Evolutionary conservation across 495 filamentous ascomycete genomes (phyloP), one percentile per base, ranked within the genome.

Genomic region (Cercophora samala): DNA sequence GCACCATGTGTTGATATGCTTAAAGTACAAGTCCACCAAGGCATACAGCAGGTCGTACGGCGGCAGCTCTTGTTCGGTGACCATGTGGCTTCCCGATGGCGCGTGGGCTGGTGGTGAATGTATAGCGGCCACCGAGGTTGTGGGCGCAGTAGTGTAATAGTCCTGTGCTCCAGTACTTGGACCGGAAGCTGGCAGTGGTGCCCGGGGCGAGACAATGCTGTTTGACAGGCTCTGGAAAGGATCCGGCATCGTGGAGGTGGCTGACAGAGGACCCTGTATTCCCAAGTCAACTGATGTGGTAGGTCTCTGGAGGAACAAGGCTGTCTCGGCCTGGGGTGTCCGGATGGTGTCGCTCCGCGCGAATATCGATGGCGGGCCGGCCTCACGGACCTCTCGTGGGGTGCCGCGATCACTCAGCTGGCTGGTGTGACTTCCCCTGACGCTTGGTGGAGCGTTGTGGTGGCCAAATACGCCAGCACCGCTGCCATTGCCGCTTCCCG

Each of bases 1-100:
- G 77, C 91, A 96, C 89, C 91, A 96, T 0, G 91, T 90, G 73
- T 96, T 93, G 74, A 97, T 87, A 68, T 95, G 90, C 69, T 94
- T 91, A 75, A 97, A 97, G 75, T 93, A 97, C 2, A 96, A 81
- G 72, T 96, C 91, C 6, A 91, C 89, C 24, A 96, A 78, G 1
- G 89, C 87, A 68, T 92, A 95, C 6, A 96, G 77, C 21, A 96
- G 75, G 75, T 94, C 91, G 66, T 96, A 93, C 5, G 93, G 92
- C 1, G 93, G 93, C 19, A 96, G 85, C 66, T 93, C 90, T 60
- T 90, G 83, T 69, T 93, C 91, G 5, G 87, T 72, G 9, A 83
- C 62, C 60, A 78, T 80, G 73, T 74, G 83, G 19, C 69, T 66
- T 66, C 74, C 74, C 42, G 78, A 75, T 42, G 78, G 76, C 9